These are phyloP conservation scores for Xylaria sp. DNA, from an alignment of 2,329 filamentous ascomycete genomes.

Conservation along the genomic window DNA sequence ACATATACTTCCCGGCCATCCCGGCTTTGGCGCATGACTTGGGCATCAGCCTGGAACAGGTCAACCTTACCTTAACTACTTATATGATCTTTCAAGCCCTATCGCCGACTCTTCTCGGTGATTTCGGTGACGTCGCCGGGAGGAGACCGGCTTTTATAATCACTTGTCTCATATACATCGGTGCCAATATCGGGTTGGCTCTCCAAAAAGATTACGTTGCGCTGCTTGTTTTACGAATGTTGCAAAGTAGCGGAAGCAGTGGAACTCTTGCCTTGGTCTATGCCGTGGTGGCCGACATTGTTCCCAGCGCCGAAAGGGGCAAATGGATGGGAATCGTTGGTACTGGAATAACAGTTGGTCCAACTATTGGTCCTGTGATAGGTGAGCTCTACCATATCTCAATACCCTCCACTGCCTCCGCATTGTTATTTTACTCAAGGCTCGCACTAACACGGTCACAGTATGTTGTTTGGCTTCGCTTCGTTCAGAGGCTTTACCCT, in stretches of 20 bases:
- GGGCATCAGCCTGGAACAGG: constrained; percentile 35
- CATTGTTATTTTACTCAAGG: not conserved
- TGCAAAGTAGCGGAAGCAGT: constrained; percentile 61
- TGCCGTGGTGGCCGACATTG: constrained; percentile 67
- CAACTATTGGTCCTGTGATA: constrained; percentile 35
- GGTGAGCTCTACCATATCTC: constrained; percentile 5
- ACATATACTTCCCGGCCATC: constrained; percentile 49
- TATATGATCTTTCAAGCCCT: constrained; percentile 62
- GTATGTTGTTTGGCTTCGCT: constrained; percentile 10
- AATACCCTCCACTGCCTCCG: not conserved
- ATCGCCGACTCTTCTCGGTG: constrained; percentile 55
- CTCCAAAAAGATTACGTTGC: constrained; percentile 53
- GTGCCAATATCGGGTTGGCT: constrained; percentile 55
- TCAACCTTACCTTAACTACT: constrained; percentile 51
- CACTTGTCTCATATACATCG: constrained; percentile 51
- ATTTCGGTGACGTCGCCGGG: constrained; percentile 56
- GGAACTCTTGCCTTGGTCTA: constrained; percentile 66
- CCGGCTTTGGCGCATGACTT: constrained; percentile 36
- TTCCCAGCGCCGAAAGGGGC: constrained; percentile 63
- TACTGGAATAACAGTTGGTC: constrained; percentile 51
- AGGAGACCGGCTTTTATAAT: constrained; percentile 58
- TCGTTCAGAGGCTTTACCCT: not conserved
- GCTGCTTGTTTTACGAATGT: constrained; percentile 54
- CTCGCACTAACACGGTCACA: constrained; percentile 10
- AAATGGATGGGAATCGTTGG: constrained; percentile 66